Evolutionary conservation across 1,284 basidiomycete genomes (phyloP), one percentile per base, ranked within the genome.

Genomic region (Athelia psychrophila): DNA sequence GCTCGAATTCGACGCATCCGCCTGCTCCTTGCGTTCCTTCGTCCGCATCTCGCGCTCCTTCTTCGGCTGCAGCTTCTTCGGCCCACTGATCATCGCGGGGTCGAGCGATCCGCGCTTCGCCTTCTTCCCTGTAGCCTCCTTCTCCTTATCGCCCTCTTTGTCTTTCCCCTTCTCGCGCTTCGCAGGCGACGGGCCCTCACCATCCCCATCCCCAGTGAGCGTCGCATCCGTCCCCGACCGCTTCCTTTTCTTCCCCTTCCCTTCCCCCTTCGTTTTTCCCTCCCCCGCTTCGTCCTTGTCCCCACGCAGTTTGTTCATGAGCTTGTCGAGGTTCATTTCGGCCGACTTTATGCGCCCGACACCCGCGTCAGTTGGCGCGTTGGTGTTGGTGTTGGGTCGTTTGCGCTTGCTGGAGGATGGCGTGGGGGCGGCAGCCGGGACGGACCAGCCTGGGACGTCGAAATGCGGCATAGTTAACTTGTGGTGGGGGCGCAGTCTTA

Each of bases 271-370:
- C 27, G 27, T 30, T 30, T 13, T 30, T n/a, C 5, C 5, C 15
- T 54, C 38, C 49, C 22, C 1, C 56, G 53, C 50, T 58, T 61
- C 50, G 56, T 57, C 57, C 60, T 60, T 51, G 33, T 61, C 65
- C 51, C 72, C 76, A 6, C 27, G 27, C 46, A 93, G 72, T 59
- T 78, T 81, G 53, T 77, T 76, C 70, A 94, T 79, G 45, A 95
- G 74, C 66, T 86, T 93, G 62, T 93, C 88, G 45, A 95, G 66
- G 65, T 93, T 93, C 62, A 81, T 72, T 57, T 83, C 77, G 12
- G 83, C 79, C 15, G 72, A 60, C 51, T 73, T 72, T 30, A 79
- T 62, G 6, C 27, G 27, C 27, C 27, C 27, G 27, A 13, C 27
- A 30, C 27, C 27, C 27, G 13, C 5, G 27, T 30, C 27, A 30